These are phyloP conservation scores for Imleria badia DNA, from an alignment of 768 basidiomycete genomes.

Conservation along the genomic window DNA sequence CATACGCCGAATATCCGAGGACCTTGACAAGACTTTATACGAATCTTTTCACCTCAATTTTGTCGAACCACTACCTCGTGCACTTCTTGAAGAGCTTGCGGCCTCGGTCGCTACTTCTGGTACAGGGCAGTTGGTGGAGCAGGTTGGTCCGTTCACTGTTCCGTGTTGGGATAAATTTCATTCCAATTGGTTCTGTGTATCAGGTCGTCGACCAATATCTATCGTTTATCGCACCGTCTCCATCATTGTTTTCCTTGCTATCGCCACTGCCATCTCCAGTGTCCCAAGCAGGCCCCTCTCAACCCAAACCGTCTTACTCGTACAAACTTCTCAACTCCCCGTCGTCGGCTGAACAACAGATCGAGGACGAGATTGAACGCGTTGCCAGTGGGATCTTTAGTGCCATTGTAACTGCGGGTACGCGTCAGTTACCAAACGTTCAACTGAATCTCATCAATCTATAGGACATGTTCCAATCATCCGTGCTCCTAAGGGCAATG, in stretches of 20 bases:
- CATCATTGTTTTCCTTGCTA: conserved; percentile 88
- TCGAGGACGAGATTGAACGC: conserved; percentile 91
- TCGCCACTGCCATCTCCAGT: conserved; percentile 49
- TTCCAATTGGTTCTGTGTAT: background rate
- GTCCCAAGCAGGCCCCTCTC: conserved; percentile 35
- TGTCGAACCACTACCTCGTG: conserved; percentile 85
- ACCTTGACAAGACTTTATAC: conserved; percentile 86
- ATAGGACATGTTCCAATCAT: conserved; percentile 92
- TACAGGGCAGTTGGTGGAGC: conserved; percentile 76
- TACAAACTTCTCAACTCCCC: conserved; percentile 93
- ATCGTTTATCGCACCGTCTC: conserved; percentile 92
- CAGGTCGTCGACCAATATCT: conserved; percentile 96
- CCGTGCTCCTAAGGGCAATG: conserved; percentile 91
- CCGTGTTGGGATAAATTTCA: background rate
- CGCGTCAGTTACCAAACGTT: conserved; percentile 18
- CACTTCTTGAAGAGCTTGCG: conserved; percentile 91
- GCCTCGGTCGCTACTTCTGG: conserved; percentile 82
- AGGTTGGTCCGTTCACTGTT: conserved; percentile 44
- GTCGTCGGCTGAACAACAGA: conserved; percentile 82
- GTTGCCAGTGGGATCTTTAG: conserved; percentile 90
- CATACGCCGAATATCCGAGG: conserved; percentile 88
- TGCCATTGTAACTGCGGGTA: conserved; percentile 85
- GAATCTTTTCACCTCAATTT: conserved; percentile 95
- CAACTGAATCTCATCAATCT: background rate
- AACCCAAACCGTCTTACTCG: conserved; percentile 50